Percentiles rank a stretch among this genome's conserved stretches.
phyloP scores from a whole-genome alignment of 208 protist species.

The Wallacemonas sp. region DNA sequence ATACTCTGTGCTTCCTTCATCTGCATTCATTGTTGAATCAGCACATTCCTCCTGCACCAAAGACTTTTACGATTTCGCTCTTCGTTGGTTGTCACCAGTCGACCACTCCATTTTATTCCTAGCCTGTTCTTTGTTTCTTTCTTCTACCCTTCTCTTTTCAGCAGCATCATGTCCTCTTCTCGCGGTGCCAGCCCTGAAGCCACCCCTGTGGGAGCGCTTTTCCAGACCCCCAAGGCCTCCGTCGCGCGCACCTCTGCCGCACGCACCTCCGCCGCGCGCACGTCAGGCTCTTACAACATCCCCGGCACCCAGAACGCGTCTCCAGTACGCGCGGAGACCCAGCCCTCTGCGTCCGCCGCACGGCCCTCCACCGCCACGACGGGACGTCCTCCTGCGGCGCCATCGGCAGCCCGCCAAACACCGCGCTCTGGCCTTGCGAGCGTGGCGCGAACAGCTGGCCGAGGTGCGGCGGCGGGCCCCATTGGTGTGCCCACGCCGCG shows the following conservation, averaged over 20 bases:
- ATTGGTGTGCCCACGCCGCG: conserved; percentile 6
- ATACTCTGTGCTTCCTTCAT: background rate
- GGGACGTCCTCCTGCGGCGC: conserved; percentile 10
- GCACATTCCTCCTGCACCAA: background rate
- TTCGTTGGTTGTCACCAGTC: background rate
- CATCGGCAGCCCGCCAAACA: background rate
- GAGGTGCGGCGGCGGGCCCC: background rate
- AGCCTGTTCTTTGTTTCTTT: background rate
- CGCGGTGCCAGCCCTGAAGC: conserved; percentile 8
- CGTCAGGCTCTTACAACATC: conserved; percentile 8
- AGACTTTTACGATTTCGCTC: background rate
- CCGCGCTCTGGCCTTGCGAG: conserved; percentile 8
- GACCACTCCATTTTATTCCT: background rate
- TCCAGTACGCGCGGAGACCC: conserved; percentile 1
- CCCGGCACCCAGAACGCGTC: conserved; percentile 5
- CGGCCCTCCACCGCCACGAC: background rate
- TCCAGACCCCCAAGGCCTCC: conserved; percentile 8
- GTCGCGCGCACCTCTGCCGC: conserved; percentile 1
- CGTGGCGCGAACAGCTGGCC: conserved; percentile 2
- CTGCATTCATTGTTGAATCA: background rate
- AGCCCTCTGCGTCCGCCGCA: background rate
- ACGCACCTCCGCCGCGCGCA: conserved; percentile 1
- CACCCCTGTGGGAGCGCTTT: conserved; percentile 1
- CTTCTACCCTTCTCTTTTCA: background rate
- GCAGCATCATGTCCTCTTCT: conserved; percentile 1